Evolutionary conservation across 176 grass and related monocot genomes (phyloP).

Genomic region (Phoenix dactylifera): DNA sequence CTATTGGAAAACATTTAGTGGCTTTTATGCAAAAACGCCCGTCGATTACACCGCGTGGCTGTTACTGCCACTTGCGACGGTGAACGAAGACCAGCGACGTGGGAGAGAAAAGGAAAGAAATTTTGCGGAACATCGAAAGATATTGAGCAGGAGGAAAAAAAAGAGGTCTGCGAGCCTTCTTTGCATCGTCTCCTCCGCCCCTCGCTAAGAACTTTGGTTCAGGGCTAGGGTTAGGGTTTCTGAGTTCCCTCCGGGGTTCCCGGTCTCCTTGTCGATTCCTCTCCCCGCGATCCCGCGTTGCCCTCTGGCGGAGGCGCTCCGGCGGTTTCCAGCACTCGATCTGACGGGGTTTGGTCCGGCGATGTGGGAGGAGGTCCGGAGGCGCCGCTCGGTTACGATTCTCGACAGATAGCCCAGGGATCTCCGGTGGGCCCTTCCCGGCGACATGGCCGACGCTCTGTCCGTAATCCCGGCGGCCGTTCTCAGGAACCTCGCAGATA

Average conservation of each 20-base stretch:
- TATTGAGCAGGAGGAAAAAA: too few relatives aligned
- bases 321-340: neutral
- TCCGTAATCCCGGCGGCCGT: constrained; percentile 76
- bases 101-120: too few relatives aligned
- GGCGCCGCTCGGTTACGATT: neutral
- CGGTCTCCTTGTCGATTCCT: neutral
- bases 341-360: neutral
- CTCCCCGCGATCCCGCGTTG: neutral
- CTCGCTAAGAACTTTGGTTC: too few relatives aligned
- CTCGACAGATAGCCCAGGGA: constrained; percentile 1
- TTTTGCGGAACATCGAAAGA: too few relatives aligned
- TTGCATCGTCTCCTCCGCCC: too few relatives aligned
- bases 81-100: too few relatives aligned
- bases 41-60: too few relatives aligned
- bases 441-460: constrained; percentile 46
- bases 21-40: too few relatives aligned
- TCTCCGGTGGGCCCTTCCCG: constrained; percentile 2
- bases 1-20: too few relatives aligned
- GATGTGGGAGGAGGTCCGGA: constrained; percentile 2
- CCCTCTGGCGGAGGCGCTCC: neutral
- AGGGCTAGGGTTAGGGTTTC: too few relatives aligned
- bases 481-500: constrained; percentile 86
- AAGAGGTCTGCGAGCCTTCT: too few relatives aligned
- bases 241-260: neutral
- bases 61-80: too few relatives aligned